Evolutionary conservation across 2,329 filamentous ascomycete species (phyloP).

Genomic region (Tolypocladium paradoxum): DNA sequence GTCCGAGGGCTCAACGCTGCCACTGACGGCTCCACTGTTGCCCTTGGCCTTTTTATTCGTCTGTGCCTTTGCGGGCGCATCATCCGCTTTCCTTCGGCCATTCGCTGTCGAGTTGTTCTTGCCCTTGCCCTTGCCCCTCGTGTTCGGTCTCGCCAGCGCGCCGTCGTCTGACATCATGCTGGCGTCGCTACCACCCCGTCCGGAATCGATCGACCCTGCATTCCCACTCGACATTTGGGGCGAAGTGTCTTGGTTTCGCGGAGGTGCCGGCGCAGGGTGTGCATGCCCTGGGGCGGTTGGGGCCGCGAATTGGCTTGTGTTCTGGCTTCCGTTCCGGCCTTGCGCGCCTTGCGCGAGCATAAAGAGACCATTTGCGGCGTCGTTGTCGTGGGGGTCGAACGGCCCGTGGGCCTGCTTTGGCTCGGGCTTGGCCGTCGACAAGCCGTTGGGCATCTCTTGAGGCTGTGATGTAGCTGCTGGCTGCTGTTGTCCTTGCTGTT

Average conservation of each 20-base stretch:
- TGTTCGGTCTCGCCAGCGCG: slow-evolving; percentile 53
- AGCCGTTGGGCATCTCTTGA: slow-evolving; percentile 35
- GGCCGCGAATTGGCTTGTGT: slow-evolving; percentile 35
- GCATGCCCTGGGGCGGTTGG: slow-evolving; percentile 36
- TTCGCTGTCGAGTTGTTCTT: slow-evolving; percentile 47
- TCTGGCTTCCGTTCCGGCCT: slow-evolving; percentile 49
- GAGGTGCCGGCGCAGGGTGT: slow-evolving; percentile 30
- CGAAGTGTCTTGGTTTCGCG: slow-evolving; percentile 30
- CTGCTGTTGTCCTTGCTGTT: slow-evolving; percentile 18
- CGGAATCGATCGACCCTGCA: slow-evolving; percentile 31
- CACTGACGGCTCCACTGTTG: slow-evolving; percentile 12
- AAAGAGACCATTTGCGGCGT: slow-evolving; percentile 88
- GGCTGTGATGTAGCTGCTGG: slow-evolving; percentile 40
- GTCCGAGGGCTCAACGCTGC: slow-evolving; percentile 34
- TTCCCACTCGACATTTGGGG: slow-evolving; percentile 41
- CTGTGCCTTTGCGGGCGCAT: slow-evolving; percentile 49
- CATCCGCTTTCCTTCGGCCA: slow-evolving; percentile 71
- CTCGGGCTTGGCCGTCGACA: slow-evolving; percentile 32
- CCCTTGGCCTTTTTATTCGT: slow-evolving; percentile 60
- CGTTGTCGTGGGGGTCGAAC: slow-evolving; percentile 84
- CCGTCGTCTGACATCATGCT: slow-evolving; percentile 65
- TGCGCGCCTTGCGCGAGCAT: slow-evolving; percentile 72
- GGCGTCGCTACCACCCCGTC: slow-evolving; percentile 54
- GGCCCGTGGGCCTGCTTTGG: slow-evolving; percentile 47
- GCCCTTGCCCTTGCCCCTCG: slow-evolving; percentile 61